Base-by-base conservation (phyloP, 371 early-diverging fungal genomes). In the Saksenaea oblongispora region DNA sequence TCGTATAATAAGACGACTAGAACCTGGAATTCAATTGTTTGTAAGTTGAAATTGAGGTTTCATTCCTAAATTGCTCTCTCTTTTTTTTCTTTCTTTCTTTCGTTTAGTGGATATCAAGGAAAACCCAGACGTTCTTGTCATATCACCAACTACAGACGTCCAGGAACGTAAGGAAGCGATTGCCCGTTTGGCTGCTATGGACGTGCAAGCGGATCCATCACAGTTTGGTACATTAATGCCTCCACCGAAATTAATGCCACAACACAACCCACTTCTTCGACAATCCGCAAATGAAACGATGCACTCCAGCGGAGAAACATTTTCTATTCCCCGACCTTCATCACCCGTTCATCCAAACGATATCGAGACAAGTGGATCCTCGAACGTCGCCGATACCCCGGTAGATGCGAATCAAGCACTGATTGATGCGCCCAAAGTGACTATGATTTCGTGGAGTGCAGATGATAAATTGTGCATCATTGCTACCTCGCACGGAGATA, bases 391-490 rank as follows among this genome's bases (percentile, higher is more conserved):
- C 37, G 41, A 56, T 24, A 11, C 61, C 34, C 27, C 36, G 8
- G 34, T 55, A 17, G 35, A 34, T 1, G n/a, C 34, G 1, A 24
- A 24, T 8, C 58, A 28, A 15, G 8, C 61, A 34, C 17, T 59
- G 3, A 26, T 64, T 18, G 69, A 69, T 7, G 61, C 64, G 28
- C 66, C 71, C 34, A 76, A 76, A 59, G 84, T 87, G 34, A 79
- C 85, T 5, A 80, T 82, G 72, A 76, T 86, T 51, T 70, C 75
- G 0, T 92, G 90, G 90, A 86, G 76, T 28, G 56, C 79, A 18
- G 87, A 91, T 60, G 91, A 92, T 59, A 55, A 71, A 11, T 64
- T 78, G 55, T 83, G 89, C 26, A 69, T 91, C 24, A 70, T 86
- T n/a, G 89, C 89, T 0, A 83, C 87, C 0, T 80, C 80, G 0